A percentile compares a stretch with the other conserved stretches of the same genome.
Evolutionary conservation across 2,329 filamentous ascomycete genomes (phyloP).

Genomic region (Elsinoe australis): DNA sequence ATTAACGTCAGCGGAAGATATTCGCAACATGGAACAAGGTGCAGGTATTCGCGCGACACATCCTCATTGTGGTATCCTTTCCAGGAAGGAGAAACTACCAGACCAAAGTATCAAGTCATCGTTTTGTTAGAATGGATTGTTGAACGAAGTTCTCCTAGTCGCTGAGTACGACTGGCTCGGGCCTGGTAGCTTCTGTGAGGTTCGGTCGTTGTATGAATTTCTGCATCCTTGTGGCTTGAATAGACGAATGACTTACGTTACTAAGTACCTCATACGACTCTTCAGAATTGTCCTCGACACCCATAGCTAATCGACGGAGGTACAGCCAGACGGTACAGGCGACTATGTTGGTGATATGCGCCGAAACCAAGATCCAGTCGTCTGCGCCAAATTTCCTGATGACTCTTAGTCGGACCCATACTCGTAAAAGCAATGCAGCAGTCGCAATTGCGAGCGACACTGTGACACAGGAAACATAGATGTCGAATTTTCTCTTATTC

Average conservation of each 20-base stretch:
- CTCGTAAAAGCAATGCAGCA: not conserved
- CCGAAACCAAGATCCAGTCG: not conserved
- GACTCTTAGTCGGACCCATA: not conserved
- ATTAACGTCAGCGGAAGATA: not conserved
- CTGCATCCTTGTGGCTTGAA: too few species aligned
- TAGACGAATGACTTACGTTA: not conserved
- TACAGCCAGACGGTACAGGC: not conserved
- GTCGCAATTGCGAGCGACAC: not conserved
- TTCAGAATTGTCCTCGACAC: not conserved
- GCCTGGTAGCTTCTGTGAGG: too few species aligned
- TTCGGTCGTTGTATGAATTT: too few species aligned
- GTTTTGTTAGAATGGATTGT: too few species aligned
- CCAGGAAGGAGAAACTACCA: too few species aligned
- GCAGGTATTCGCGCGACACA: too few species aligned
- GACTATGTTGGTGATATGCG: not conserved
- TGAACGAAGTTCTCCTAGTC: too few species aligned
- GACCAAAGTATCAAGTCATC: too few species aligned
- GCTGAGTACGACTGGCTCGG: too few species aligned
- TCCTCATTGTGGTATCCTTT: too few species aligned
- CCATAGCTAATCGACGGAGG: not conserved
- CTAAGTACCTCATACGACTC: not conserved
- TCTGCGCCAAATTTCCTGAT: not conserved
- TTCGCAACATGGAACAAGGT: too few species aligned
- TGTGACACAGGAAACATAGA: not conserved
- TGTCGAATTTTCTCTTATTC: too few species aligned